Evolutionary conservation across 83 land plant genomes (phyloP).

Genomic region (Diphasiastrum complanatum): DNA sequence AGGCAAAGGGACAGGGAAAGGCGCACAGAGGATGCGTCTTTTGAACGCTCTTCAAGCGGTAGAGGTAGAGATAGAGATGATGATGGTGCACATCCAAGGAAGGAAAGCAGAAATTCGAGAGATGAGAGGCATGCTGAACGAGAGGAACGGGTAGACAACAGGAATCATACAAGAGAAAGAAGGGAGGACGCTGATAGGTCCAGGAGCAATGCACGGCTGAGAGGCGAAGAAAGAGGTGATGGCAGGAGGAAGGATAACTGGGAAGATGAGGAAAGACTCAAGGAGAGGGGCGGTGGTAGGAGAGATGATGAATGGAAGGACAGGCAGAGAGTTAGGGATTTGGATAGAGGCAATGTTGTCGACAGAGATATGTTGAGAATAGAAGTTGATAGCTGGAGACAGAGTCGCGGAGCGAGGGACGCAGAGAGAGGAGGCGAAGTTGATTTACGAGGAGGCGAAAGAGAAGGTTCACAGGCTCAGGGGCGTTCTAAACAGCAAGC

Average conservation of each 20-base stretch:
- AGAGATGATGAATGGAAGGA: neutral
- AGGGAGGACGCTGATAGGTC: neutral
- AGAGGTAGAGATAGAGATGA: slow-evolving; percentile 19
- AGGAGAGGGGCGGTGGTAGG: slow-evolving; percentile 4
- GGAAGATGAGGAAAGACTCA: neutral
- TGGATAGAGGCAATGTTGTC: slow-evolving; percentile 20
- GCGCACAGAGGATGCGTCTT: neutral
- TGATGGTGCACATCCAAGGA: no score
- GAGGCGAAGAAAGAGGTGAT: neutral
- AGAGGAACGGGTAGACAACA: neutral
- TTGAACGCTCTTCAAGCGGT: no score
- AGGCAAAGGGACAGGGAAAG: slow-evolving; percentile 18
- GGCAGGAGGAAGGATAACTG: neutral
- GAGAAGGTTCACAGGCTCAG: neutral
- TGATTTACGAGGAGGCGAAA: neutral
- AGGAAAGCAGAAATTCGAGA: slow-evolving; percentile 18
- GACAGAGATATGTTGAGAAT: neutral
- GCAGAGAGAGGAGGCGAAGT: neutral
- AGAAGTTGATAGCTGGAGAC: neutral
- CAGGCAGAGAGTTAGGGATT: slow-evolving; percentile 24
- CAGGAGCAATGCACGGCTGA: no score
- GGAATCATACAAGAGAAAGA: neutral
- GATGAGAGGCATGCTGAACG: slow-evolving; percentile 11
- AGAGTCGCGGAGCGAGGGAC: slow-evolving; percentile 12
- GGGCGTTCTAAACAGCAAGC: neutral